Percentiles rank a stretch among this genome's conserved stretches.
Evolutionary conservation across 1,284 basidiomycete species (phyloP).

Genomic region (Filobasidium uniguttulatum): DNA sequence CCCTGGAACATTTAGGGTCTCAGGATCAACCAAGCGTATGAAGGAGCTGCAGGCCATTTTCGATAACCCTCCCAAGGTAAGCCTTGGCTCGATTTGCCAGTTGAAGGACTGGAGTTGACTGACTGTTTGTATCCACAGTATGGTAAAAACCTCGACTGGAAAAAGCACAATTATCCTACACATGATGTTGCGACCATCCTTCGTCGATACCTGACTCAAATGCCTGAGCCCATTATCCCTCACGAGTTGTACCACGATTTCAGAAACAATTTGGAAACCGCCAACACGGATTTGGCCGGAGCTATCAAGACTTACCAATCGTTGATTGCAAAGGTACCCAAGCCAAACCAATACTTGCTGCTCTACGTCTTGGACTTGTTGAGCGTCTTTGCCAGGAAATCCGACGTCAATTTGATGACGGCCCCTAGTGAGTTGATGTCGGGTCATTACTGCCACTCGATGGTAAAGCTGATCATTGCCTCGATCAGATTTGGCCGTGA

Average conservation of each 20-base stretch:
- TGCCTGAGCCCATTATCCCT: conserved; percentile 48
- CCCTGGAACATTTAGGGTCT: conserved; percentile 89
- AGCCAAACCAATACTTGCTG: conserved; percentile 80
- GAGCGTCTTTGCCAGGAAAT: conserved; percentile 82
- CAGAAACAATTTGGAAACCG: conserved; percentile 55
- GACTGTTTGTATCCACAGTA: conserved; percentile 46
- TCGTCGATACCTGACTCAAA: conserved; percentile 83
- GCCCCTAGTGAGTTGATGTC: conserved; percentile 56
- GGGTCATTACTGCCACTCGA: neutral
- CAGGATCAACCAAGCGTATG: conserved; percentile 87
- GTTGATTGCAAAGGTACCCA: conserved; percentile 71
- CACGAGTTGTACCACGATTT: conserved; percentile 66
- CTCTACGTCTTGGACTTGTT: conserved; percentile 92
- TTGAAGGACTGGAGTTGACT: no score
- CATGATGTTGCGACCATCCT: conserved; percentile 97
- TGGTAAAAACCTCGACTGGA: conserved; percentile 87
- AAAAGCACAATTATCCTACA: conserved; percentile 64
- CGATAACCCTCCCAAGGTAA: conserved; percentile 70
- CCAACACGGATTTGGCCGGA: conserved; percentile 50
- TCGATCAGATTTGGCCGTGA: conserved; percentile 68
- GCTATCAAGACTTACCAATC: conserved; percentile 65
- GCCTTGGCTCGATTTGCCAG: no score
- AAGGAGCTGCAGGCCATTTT: conserved; percentile 83
- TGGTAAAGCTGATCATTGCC: conserved; percentile 5
- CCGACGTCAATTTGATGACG: conserved; percentile 89